These are phyloP conservation scores for Pseudohyphozyma bogoriensis DNA, from an alignment of 768 basidiomycete genomes.

Conservation along the genomic window DNA sequence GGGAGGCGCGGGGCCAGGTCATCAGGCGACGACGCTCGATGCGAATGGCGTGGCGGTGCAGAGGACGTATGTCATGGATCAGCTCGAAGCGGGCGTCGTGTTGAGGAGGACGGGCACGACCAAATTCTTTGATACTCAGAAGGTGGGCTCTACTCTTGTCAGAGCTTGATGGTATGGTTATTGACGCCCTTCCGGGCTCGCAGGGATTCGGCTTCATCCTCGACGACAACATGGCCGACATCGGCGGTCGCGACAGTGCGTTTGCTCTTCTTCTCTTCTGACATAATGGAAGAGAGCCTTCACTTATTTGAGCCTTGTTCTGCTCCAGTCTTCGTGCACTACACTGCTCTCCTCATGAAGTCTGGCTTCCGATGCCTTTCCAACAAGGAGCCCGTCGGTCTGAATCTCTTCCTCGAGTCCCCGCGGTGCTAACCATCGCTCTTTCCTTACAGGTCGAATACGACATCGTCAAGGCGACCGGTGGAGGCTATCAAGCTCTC, in stretches of 20 bases:
- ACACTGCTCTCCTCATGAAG: background rate
- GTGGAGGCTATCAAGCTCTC: conserved; percentile 54
- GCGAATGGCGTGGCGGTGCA: too few relatives aligned
- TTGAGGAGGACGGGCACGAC: background rate
- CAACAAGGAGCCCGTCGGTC: conserved; percentile 1
- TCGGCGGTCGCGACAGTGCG: conserved; percentile 4
- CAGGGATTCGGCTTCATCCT: conserved; percentile 12
- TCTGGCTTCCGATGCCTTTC: conserved; percentile 6
- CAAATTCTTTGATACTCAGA: conserved; percentile 7
- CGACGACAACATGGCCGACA: conserved; percentile 1
- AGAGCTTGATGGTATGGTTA: too few relatives aligned
- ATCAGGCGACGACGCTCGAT: too few relatives aligned
- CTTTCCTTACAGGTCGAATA: conserved; percentile 40
- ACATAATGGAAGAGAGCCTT: too few relatives aligned
- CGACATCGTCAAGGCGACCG: conserved; percentile 84
- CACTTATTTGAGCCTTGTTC: background rate
- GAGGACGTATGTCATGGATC: background rate
- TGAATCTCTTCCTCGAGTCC: background rate
- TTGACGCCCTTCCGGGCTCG: background rate
- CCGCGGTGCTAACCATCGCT: background rate
- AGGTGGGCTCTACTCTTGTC: background rate
- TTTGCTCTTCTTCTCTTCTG: background rate
- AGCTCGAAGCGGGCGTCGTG: background rate
- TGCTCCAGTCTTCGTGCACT: background rate
- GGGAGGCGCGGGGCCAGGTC: too few relatives aligned